Evolutionary conservation across 257 asterid species (phyloP).

Genomic region (Forsythia suspensa): DNA sequence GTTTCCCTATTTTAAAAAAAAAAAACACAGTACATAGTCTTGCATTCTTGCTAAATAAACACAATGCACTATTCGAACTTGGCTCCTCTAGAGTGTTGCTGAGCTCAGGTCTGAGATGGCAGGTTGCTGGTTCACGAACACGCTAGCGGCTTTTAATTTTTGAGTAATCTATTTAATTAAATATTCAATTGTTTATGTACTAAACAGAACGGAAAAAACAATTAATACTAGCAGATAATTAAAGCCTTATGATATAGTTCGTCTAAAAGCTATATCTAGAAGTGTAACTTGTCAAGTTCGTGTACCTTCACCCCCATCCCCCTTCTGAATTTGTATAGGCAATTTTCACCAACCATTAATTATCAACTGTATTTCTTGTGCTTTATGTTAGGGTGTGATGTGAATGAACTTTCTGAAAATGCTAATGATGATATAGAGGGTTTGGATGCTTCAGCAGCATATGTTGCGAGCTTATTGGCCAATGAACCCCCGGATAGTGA

Average conservation of each 20-base stretch:
- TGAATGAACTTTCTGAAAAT: slow-evolving; percentile 78
- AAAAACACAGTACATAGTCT: not conserved
- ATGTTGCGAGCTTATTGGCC: slow-evolving; percentile 88
- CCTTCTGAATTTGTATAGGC: not conserved
- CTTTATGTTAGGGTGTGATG: slow-evolving; percentile 75
- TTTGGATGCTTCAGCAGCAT: slow-evolving; percentile 82
- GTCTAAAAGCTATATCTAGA: not conserved
- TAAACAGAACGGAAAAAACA: not conserved
- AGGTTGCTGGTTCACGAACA: not conserved
- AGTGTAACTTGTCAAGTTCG: not conserved
- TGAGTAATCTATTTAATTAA: not conserved
- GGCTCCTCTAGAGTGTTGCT: not conserved
- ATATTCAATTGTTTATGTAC: not conserved
- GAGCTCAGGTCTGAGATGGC: not conserved
- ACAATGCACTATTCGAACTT: not conserved
- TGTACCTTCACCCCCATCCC: not conserved
- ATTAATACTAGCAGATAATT: slow-evolving; percentile 1
- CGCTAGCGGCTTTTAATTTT: not conserved
- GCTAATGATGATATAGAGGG: slow-evolving; percentile 73
- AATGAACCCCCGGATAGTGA: slow-evolving; percentile 78
- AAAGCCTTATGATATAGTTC: not conserved
- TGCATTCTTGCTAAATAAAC: not conserved
- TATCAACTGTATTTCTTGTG: slow-evolving; percentile 17
- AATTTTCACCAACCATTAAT: slow-evolving; percentile 6
- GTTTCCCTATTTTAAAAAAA: not conserved